Base-by-base conservation (phyloP, 73 alveolate genomes). In the Breviolum minutum region DNA sequence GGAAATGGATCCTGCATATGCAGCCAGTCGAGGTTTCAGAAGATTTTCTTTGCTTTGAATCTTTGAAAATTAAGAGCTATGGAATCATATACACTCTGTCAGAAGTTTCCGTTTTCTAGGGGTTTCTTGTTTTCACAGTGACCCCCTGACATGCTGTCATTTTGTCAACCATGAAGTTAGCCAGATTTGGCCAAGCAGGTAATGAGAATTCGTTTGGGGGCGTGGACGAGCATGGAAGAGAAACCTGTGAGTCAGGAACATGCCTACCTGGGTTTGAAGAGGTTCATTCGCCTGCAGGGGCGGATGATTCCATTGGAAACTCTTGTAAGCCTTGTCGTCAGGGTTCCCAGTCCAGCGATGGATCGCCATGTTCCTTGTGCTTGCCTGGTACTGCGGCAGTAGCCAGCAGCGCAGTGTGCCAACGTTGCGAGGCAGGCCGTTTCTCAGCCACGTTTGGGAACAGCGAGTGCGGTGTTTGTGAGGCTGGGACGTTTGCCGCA, bases 1-100 rank as follows among this genome's bases (percentile, higher is more conserved):
- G 92, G 92, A 83, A 73, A 83, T 83, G 92, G 92, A 48, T 48
- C 74, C 54, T 83, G 92, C 73, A 9, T 83, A 54, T 83, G 92
- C 54, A 27, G 87, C 87, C 32, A 22, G 62, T 62, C 16, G 48
- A 17, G 83, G 83, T 66, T 66, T 66, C 74, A 66, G 74, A 12
- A 20, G 9, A 71, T 71, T 16, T 71, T 71, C 81, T 20, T 71
- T 30, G 26, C 81, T 71, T 71, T 71, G 29, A 20, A 20, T 66
- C 74, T 7, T 40, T 40, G 5, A 40, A 40, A 40, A 40, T 40
- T 40, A 40, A 66, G 16, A 7, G 74, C 22, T 66, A 16, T 66
- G 26, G 74, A 66, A 66, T 66, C n/a, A n/a, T n/a, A n/a, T n/a
- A n/a, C n/a, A n/a, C n/a, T n/a, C n/a, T n/a, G n/a, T n/a, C n/a